phyloP scores from a whole-genome alignment of 352 stramenopile species.

The Halophytophthora batemanensis region DNA sequence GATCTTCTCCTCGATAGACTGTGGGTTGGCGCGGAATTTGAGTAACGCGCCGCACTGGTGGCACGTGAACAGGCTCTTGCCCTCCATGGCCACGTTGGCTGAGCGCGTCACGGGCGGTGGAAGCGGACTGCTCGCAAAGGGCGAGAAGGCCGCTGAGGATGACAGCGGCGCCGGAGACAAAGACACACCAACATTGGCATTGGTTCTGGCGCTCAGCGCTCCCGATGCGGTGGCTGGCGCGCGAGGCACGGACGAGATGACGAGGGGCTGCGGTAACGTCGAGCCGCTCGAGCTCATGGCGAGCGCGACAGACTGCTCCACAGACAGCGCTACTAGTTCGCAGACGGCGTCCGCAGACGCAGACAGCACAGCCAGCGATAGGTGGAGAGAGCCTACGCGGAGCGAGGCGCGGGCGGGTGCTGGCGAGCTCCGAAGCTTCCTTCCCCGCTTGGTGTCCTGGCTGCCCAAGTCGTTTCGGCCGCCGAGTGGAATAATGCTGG shows the following conservation, averaged over 20 bases:
- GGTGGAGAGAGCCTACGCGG: no score
- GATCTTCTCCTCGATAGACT: constrained; percentile 71
- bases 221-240: constrained; percentile 16
- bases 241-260: constrained; percentile 23
- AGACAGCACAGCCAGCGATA: no score
- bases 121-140: constrained; percentile 20
- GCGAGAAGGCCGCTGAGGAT: constrained; percentile 21
- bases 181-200: no score
- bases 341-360: no score
- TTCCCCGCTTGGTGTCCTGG: no score
- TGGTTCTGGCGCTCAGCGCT: not conserved
- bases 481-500: no score
- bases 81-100: constrained; percentile 46
- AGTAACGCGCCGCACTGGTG: constrained; percentile 66
- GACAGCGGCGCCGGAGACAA: constrained; percentile 21
- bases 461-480: no score
- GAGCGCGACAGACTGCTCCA: no score
- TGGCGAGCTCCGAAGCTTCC: no score
- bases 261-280: constrained; percentile 20
- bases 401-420: no score
- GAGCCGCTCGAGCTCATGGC: constrained; percentile 27
- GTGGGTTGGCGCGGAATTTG: constrained; percentile 59
- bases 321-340: no score
- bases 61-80: constrained; percentile 77
- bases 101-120: constrained; percentile 12